Conservation (phyloP, 140 eudicot species). For the Stevia rebaudiana region DNA sequence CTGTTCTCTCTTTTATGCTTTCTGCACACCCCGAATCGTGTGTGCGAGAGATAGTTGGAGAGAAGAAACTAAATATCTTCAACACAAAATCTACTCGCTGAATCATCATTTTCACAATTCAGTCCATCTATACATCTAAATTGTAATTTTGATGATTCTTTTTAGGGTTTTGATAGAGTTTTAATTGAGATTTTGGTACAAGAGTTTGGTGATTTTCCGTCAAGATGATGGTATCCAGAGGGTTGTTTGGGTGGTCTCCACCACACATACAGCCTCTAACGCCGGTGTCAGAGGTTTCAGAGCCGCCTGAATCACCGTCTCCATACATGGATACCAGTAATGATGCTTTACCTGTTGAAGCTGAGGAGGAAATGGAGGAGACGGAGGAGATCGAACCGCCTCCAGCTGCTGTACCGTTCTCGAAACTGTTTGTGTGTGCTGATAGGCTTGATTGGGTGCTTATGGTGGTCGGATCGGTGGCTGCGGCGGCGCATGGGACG, state of each 20-base stretch:
- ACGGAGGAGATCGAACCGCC: constrained; percentile 94
- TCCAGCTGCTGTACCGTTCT: constrained; percentile 93
- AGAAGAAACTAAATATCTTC: constrained; percentile 5
- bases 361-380: constrained; percentile 77
- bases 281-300: constrained; percentile 97
- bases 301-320: constrained; percentile 99
- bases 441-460: constrained; percentile 83
- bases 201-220: constrained; percentile 1
- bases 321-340: constrained; percentile 60
- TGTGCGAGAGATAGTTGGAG: constrained; percentile 24
- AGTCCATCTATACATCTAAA: constrained; percentile 7
- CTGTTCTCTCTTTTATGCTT: constrained; percentile 23
- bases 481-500: constrained; percentile 97
- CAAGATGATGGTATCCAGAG: constrained; percentile 74
- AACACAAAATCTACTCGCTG: constrained; percentile 7
- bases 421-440: constrained; percentile 78
- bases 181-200: constrained; percentile 12
- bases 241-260: constrained; percentile 97
- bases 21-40: constrained; percentile 15
- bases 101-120: background rate
- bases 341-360: constrained; percentile 57
- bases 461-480: constrained; percentile 86
- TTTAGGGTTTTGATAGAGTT: constrained; percentile 33
- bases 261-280: constrained; percentile 93
- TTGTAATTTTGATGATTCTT: constrained; percentile 14